Evolutionary conservation across 2,329 filamentous ascomycete genomes (phyloP).

Genomic region (Fusarium humuli): DNA sequence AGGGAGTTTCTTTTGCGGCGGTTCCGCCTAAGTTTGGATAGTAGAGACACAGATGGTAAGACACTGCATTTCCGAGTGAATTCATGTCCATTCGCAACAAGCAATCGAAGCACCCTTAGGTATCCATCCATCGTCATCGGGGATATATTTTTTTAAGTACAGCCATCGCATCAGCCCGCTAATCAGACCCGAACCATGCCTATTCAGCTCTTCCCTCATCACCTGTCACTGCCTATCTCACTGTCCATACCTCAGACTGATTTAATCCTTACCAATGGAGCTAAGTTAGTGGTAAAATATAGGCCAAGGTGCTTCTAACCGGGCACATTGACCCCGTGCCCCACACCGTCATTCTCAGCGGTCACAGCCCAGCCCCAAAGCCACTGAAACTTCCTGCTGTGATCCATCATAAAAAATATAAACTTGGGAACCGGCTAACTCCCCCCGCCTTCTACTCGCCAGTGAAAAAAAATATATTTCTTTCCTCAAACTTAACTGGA

Average conservation of each 20-base stretch:
- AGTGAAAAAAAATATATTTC: constrained; percentile 17
- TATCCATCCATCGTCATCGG: neutral
- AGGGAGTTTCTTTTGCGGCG: neutral
- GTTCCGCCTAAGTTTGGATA: neutral
- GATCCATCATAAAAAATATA: constrained; percentile 29
- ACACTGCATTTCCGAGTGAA: neutral
- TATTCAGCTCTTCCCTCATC: neutral
- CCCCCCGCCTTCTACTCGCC: constrained; percentile 8
- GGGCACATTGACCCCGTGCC: constrained; percentile 13
- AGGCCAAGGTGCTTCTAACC: neutral
- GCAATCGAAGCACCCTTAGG: neutral
- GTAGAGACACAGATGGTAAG: neutral
- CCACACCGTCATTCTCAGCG: constrained; percentile 38
- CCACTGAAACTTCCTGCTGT: constrained; percentile 16
- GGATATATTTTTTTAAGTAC: neutral
- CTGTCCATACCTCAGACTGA: neutral
- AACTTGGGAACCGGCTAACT: constrained; percentile 19
- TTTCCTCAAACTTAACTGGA: constrained; percentile 2
- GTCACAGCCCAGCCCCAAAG: constrained; percentile 41
- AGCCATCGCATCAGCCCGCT: neutral
- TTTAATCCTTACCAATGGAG: neutral
- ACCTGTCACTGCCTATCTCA: neutral
- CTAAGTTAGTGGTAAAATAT: neutral
- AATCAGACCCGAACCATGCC: neutral
- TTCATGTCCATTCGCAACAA: neutral